Conservation (phyloP, 306 rosid species). For the Boehmeria nivea region DNA sequence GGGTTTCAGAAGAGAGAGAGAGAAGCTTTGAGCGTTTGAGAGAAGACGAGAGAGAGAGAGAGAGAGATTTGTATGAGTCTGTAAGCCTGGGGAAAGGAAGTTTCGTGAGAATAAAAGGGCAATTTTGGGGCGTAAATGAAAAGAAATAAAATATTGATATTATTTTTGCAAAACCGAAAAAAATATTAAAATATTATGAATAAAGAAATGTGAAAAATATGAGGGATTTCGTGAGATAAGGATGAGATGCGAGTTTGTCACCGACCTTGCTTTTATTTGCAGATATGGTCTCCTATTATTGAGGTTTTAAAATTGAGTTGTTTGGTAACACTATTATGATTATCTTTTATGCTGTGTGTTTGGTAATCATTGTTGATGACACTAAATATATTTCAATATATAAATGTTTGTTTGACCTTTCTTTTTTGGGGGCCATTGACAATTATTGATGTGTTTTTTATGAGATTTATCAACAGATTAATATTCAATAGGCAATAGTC, state of each 20-base stretch:
- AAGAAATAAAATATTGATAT: not conserved
- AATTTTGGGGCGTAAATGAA: not conserved
- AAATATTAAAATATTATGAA: too few species aligned
- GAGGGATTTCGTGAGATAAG: slow-evolving; percentile 5
- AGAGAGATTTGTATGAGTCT: too few species aligned
- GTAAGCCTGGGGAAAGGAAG: too few species aligned
- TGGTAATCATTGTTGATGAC: not conserved
- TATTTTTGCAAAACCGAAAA: too few species aligned
- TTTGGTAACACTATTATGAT: not conserved
- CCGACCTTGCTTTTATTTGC: slow-evolving; percentile 11
- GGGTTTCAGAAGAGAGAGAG: slow-evolving; percentile 10
- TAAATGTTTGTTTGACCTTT: too few species aligned
- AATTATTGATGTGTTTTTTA: too few species aligned
- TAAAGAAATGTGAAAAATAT: slow-evolving; percentile 3
- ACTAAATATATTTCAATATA: too few species aligned
- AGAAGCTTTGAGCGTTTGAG: too few species aligned
- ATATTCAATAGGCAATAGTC: not conserved
- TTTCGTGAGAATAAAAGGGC: slow-evolving; percentile 19
- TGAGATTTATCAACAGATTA: not conserved
- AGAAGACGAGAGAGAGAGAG: slow-evolving; percentile 13
- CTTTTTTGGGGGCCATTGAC: too few species aligned
- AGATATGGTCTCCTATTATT: not conserved
- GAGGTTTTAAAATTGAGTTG: not conserved
- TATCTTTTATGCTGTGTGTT: not conserved
- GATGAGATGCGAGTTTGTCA: slow-evolving; percentile 1